Percentiles rank a stretch among this genome's conserved stretches.
Evolutionary conservation across 352 stramenopile species (phyloP).

Genomic region (Phytopythium litorale): DNA sequence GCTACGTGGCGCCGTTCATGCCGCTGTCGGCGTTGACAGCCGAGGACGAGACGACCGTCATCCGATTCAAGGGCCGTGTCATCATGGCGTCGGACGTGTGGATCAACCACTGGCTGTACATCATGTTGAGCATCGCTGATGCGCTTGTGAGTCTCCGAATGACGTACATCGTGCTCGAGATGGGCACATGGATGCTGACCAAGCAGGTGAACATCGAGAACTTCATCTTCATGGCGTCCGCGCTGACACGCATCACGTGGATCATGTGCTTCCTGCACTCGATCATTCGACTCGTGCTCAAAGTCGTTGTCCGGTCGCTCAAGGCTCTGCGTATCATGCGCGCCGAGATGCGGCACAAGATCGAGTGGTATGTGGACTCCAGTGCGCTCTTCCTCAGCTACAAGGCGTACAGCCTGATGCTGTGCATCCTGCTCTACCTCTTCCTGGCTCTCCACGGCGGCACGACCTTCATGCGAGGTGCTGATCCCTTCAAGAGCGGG

Average conservation of each 20-base stretch:
- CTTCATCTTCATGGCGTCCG: conserved; percentile 53
- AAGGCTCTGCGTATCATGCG: conserved; percentile 33
- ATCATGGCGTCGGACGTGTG: conserved; percentile 59
- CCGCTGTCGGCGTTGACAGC: conserved; percentile 25
- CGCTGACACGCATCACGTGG: conserved; percentile 54
- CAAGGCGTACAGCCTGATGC: conserved; percentile 53
- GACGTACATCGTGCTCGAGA: conserved; percentile 43
- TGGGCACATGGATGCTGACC: conserved; percentile 56
- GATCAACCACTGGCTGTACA: conserved; percentile 76
- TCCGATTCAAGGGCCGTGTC: conserved; percentile 46
- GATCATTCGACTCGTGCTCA: conserved; percentile 20
- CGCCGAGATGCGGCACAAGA: conserved; percentile 16
- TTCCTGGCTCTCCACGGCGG: conserved; percentile 28
- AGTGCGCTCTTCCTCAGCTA: conserved; percentile 49
- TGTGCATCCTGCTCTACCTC: conserved; percentile 37
- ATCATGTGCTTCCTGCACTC: conserved; percentile 56
- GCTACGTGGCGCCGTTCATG: conserved; percentile 51
- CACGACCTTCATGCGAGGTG: conserved; percentile 42
- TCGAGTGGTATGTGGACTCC: conserved; percentile 56
- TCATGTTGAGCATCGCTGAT: conserved; percentile 52
- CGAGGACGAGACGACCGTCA: conserved; percentile 32
- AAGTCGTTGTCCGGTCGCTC: conserved; percentile 24
- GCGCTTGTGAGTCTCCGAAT: conserved; percentile 36
- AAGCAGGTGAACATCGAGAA: conserved; percentile 44
- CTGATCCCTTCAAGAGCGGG: conserved; percentile 20